Conservation (phyloP, 495 filamentous ascomycete genomes). For the Astrothelium macrocarpum region DNA sequence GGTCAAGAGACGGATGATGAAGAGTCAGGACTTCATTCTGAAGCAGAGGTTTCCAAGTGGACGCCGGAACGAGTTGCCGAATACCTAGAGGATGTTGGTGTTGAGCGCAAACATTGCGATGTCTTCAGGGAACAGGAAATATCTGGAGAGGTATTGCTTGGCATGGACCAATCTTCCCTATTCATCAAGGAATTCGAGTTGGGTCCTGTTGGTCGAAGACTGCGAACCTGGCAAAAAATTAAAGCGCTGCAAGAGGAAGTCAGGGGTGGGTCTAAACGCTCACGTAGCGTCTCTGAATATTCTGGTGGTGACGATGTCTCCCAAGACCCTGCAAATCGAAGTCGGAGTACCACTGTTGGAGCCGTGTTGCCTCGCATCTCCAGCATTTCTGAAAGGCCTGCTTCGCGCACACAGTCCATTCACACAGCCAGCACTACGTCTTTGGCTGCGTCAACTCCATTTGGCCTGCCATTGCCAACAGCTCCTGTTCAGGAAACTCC, state of each 20-base stretch:
- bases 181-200: slow-evolving; percentile 94
- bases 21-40: slow-evolving; percentile 32
- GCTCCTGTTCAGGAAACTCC: slow-evolving; percentile 43
- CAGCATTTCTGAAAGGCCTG: neutral
- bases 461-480: slow-evolving; percentile 32
- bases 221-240: slow-evolving; percentile 94
- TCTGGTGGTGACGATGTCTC: slow-evolving; percentile 18
- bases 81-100: slow-evolving; percentile 68
- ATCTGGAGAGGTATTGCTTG: slow-evolving; percentile 79
- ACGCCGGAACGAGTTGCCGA: slow-evolving; percentile 68
- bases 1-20: slow-evolving; percentile 50
- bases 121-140: slow-evolving; percentile 96
- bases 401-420: slow-evolving; percentile 1
- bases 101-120: slow-evolving; percentile 78
- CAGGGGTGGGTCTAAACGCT: slow-evolving; percentile 35
- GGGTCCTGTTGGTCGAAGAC: slow-evolving; percentile 74
- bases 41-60: slow-evolving; percentile 49
- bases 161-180: slow-evolving; percentile 86
- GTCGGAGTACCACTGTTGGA: slow-evolving; percentile 35
- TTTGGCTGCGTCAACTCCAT: neutral
- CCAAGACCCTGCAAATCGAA: slow-evolving; percentile 20
- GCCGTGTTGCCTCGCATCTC: slow-evolving; percentile 47
- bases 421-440: neutral
- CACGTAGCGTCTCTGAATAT: slow-evolving; percentile 29
- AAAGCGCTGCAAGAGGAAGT: slow-evolving; percentile 81